Base-by-base conservation (phyloP, 768 basidiomycete genomes). In the Strobilomyces dryophilus region DNA sequence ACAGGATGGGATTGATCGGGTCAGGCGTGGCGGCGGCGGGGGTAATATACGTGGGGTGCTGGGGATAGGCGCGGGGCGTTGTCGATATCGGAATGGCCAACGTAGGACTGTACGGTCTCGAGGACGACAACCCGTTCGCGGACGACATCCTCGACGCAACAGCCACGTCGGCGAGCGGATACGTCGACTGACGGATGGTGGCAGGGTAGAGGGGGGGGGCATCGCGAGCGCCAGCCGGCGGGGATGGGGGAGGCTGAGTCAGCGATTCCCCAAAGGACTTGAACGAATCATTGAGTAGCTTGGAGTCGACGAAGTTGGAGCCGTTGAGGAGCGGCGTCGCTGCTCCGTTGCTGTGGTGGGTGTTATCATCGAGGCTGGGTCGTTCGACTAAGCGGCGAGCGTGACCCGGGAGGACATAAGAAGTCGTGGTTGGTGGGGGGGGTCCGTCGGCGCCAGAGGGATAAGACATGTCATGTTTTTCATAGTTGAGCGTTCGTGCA, bases 1-100 rank as follows among this genome's bases (percentile, higher is more conserved):
- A 77, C 61, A 81, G 83, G 5, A 83, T 77, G 4, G 85, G 79
- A 55, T 85, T 83, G 45, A 84, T 75, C 39, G 84, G 75, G 47
- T 76, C 79, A 12, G 79, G 77, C 1, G 79, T 63, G n/a, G 75
- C 66, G 55, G 72, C 55, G 0, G 72, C 64, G 41, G 83, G 83
- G 5, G 79, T 84, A 59, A 89, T 83, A 59, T 82, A 89, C 1
- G 83, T 89, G n/a, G 88, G 88, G 51, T 87, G 87, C 49, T 87
- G 87, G 1, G 86, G 76, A 64, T 78, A 83, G 8, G 79, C 85
- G 51, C 87, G 83, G 51, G 82, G 80, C 50, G 75, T 84, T 0
- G 84, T 76, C 2, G 89, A 81, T 44, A 89, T 76, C 36, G 86
- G 82, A 20, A 76, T 72, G 9, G 69, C 65, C 44, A 65, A 46